phyloP scores from a whole-genome alignment of 257 asterid species.

The Leonotis leonurus region DNA sequence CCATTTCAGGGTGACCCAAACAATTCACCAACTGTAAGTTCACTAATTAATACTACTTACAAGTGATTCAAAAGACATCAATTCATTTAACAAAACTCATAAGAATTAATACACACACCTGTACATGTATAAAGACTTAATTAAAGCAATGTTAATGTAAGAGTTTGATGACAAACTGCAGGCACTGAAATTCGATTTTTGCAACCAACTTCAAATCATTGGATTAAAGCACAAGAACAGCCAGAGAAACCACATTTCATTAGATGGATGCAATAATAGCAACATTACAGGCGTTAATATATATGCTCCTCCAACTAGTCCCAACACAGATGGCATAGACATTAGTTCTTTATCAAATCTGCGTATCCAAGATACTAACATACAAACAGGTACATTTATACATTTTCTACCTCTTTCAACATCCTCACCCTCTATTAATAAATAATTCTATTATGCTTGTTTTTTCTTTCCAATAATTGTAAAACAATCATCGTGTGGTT shows the following conservation, averaged over 20 bases:
- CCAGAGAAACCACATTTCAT: background rate
- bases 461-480: too few relatives aligned
- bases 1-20: background rate
- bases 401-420: too few relatives aligned
- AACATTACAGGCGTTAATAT: background rate
- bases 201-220: background rate
- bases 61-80: too few relatives aligned
- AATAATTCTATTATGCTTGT: too few relatives aligned
- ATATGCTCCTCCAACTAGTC: background rate
- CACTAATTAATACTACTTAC: background rate
- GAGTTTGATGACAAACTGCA: background rate
- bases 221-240: slow-evolving; percentile 1
- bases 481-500: background rate
- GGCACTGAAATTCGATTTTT: background rate
- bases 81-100: too few relatives aligned
- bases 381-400: slow-evolving; percentile 1
- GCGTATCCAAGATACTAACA: background rate
- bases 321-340: slow-evolving; percentile 14
- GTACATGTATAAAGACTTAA: too few relatives aligned
- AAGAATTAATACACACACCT: too few relatives aligned
- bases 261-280: background rate
- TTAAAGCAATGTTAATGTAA: too few relatives aligned
- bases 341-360: background rate
- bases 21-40: background rate
- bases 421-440: too few relatives aligned